Evolutionary conservation across 73 alveolate species (phyloP).

Genomic region (Vitrella brassicaformis): DNA sequence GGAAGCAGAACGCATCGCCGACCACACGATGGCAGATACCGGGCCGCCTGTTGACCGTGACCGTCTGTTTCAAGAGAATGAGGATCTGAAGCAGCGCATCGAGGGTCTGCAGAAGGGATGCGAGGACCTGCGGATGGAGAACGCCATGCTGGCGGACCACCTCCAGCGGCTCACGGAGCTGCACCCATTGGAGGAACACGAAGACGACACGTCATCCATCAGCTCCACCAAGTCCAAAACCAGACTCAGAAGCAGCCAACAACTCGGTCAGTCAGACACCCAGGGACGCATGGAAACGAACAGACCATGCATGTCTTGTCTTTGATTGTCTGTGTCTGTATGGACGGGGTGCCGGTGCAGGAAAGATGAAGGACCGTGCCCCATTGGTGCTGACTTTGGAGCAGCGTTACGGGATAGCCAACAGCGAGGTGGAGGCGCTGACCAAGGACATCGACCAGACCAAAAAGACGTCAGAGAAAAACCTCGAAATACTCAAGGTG

Average conservation of each 20-base stretch:
- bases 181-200: background rate
- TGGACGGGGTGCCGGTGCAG: too few relatives aligned
- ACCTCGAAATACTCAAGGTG: constrained; percentile 21
- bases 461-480: constrained; percentile 19
- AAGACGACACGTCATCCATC: background rate
- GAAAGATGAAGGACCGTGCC: too few relatives aligned
- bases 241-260: background rate
- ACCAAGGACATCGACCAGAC: constrained; percentile 10
- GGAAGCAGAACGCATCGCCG: too few relatives aligned
- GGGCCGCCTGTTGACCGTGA: too few relatives aligned
- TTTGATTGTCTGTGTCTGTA: too few relatives aligned
- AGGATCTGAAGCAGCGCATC: background rate
- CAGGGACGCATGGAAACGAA: too few relatives aligned
- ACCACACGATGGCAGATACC: too few relatives aligned
- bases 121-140: background rate
- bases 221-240: background rate
- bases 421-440: background rate
- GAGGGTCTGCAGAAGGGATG: background rate
- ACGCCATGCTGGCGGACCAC: background rate
- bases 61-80: too few relatives aligned
- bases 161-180: background rate
- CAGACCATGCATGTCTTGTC: too few relatives aligned
- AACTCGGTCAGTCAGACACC: too few relatives aligned
- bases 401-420: background rate
- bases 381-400: background rate